Evolutionary conservation across 345 rosid species (phyloP).

Genomic region (Camelina neglecta): DNA sequence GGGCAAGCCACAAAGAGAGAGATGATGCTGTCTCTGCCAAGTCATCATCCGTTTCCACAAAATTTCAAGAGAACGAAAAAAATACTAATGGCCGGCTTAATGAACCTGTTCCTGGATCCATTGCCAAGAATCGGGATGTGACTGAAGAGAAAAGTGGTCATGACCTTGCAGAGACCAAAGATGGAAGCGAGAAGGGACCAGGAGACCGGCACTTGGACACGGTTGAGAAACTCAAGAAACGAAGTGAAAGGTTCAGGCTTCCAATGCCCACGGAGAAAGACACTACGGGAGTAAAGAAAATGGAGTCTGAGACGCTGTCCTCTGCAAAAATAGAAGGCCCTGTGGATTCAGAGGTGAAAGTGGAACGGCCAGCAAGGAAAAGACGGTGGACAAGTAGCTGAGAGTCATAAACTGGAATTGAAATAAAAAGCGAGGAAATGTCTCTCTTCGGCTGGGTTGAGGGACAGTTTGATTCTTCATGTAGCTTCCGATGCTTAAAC

Average conservation of each 20-base stretch:
- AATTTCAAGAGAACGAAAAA: slow-evolving; percentile 62
- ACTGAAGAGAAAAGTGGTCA: slow-evolving; percentile 55
- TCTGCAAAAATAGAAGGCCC: slow-evolving; percentile 59
- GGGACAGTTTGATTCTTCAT: slow-evolving; percentile 28
- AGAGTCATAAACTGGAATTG: slow-evolving; percentile 29
- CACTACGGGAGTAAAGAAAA: slow-evolving; percentile 56
- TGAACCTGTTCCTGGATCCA: slow-evolving; percentile 47
- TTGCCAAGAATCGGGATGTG: slow-evolving; percentile 47
- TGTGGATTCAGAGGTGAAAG: slow-evolving; percentile 72
- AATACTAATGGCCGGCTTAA: slow-evolving; percentile 51
- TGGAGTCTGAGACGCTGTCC: slow-evolving; percentile 64
- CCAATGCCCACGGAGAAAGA: slow-evolving; percentile 91
- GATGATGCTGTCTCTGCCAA: slow-evolving; percentile 61
- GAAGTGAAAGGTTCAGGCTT: slow-evolving; percentile 97
- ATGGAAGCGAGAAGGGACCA: slow-evolving; percentile 53
- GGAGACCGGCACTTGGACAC: slow-evolving; percentile 87
- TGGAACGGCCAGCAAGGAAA: slow-evolving; percentile 89
- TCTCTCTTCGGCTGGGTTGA: slow-evolving; percentile 23
- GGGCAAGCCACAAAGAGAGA: slow-evolving; percentile 94
- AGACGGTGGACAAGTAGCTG: slow-evolving; percentile 85
- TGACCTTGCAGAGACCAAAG: slow-evolving; percentile 60
- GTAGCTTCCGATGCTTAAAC: slow-evolving; percentile 27
- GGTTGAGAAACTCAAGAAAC: slow-evolving; percentile 95
- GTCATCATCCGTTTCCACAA: slow-evolving; percentile 62
- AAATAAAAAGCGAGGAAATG: slow-evolving; percentile 31